Evolutionary conservation across 352 stramenopile genomes (phyloP).

Genomic region (Halophytophthora batemanensis): DNA sequence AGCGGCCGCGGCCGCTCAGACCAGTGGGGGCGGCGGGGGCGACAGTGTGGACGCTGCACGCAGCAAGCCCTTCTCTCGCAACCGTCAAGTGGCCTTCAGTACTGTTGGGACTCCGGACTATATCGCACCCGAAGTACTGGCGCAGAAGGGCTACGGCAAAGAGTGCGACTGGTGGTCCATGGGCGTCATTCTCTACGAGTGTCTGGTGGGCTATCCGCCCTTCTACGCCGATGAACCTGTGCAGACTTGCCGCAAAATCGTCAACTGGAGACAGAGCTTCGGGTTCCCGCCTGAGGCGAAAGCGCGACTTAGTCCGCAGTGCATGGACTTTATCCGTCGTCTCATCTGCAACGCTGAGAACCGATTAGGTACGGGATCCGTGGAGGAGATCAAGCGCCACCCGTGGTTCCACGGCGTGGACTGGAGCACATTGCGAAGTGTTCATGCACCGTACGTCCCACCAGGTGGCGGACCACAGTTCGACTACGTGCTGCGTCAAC

Average conservation of each 20-base stretch:
- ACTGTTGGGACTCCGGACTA: slow-evolving; percentile 99
- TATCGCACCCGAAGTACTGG: slow-evolving; percentile 97
- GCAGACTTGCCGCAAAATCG: slow-evolving; percentile 96
- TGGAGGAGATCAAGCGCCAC: slow-evolving; percentile 96
- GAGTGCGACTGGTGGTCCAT: slow-evolving; percentile 99
- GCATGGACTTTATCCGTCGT: slow-evolving; percentile 90
- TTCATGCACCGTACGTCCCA: slow-evolving; percentile 89
- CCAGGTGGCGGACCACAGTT: slow-evolving; percentile 86
- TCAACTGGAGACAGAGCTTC: slow-evolving; percentile 87
- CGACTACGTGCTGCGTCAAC: slow-evolving; percentile 87
- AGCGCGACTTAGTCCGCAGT: slow-evolving; percentile 66
- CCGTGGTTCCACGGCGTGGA: slow-evolving; percentile 96
- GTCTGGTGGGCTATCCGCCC: slow-evolving; percentile 97
- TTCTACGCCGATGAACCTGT: slow-evolving; percentile 98
- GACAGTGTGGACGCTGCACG: slow-evolving; percentile 43
- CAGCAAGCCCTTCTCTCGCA: slow-evolving; percentile 40
- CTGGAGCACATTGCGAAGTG: slow-evolving; percentile 84
- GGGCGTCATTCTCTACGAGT: slow-evolving; percentile 99
- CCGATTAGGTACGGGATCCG: slow-evolving; percentile 90
- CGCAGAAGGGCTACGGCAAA: slow-evolving; percentile 76
- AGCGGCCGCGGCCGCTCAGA: slow-evolving; percentile 3
- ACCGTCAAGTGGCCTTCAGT: slow-evolving; percentile 94
- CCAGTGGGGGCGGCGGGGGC: slow-evolving; percentile 21
- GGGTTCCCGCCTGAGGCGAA: slow-evolving; percentile 70
- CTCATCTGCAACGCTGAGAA: slow-evolving; percentile 95